Percentiles rank a stretch among this genome's conserved stretches.
Evolutionary conservation across 257 asterid genomes (phyloP).

Genomic region (Petunia secreta): DNA sequence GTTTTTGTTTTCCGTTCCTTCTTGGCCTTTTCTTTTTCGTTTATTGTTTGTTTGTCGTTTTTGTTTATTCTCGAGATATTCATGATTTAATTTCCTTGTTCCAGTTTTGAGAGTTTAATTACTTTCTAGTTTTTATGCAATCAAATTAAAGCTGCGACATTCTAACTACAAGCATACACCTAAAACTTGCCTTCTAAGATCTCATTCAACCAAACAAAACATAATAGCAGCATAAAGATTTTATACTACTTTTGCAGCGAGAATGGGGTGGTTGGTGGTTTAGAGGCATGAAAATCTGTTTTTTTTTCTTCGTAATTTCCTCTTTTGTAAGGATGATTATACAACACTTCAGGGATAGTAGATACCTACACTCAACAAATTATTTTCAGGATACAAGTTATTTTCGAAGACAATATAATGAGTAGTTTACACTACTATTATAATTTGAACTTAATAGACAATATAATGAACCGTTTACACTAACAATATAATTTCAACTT

Average conservation of each 20-base stretch:
- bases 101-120: background rate
- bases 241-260: background rate
- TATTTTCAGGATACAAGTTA: background rate
- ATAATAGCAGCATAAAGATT: background rate
- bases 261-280: background rate
- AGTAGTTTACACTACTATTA: too few relatives aligned
- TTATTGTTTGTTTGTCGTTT: background rate
- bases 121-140: background rate
- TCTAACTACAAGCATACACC: background rate
- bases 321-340: background rate
- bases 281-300: background rate
- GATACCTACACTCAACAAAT: background rate
- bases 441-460: too few relatives aligned
- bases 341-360: background rate
- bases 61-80: background rate
- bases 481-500: too few relatives aligned
- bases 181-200: conserved; percentile 17
- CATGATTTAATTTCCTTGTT: background rate
- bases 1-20: background rate
- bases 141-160: background rate
- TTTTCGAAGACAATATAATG: too few relatives aligned
- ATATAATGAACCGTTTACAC: too few relatives aligned
- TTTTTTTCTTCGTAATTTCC: background rate
- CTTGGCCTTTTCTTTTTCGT: background rate
- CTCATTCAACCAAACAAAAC: background rate